Conservation (phyloP, 352 stramenopile species). For the Phytophthora capsici region DNA sequence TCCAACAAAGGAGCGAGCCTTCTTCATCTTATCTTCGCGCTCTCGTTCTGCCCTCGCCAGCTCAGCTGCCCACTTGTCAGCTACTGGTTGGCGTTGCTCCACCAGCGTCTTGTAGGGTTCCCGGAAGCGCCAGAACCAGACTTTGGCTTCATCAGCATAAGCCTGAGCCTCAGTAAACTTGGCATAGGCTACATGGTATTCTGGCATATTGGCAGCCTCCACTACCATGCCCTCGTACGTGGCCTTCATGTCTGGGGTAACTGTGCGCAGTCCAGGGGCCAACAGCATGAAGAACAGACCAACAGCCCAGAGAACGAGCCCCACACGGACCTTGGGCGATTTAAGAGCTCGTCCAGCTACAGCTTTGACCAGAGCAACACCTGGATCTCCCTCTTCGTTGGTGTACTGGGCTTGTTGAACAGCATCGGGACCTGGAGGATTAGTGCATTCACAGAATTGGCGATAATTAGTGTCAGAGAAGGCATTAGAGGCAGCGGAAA, state of each 20-base stretch:
- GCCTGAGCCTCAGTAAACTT: conserved; percentile 60
- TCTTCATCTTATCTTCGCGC: conserved; percentile 76
- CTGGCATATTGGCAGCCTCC: conserved; percentile 77
- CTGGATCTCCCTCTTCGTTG: conserved; percentile 45
- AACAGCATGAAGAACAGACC: conserved; percentile 88
- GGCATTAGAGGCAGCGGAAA: conserved; percentile 2
- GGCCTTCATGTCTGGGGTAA: conserved; percentile 81
- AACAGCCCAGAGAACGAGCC: conserved; percentile 70
- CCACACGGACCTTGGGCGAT: conserved; percentile 72
- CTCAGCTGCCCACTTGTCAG: conserved; percentile 66
- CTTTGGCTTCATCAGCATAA: conserved; percentile 73
- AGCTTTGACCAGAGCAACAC: conserved; percentile 57
- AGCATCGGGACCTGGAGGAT: conserved; percentile 29
- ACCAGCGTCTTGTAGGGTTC: conserved; percentile 75
- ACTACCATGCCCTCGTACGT: conserved; percentile 81
- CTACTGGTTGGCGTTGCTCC: conserved; percentile 55
- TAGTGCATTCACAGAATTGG: conserved; percentile 13
- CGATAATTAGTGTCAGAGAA: conserved; percentile 17
- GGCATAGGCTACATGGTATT: conserved; percentile 75
- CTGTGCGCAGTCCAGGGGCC: conserved; percentile 55
- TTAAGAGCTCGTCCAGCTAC: conserved; percentile 58
- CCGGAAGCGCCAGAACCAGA: conserved; percentile 89
- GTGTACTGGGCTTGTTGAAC: conserved; percentile 34
- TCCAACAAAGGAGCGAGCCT: conserved; percentile 79
- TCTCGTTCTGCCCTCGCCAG: conserved; percentile 60